Base-by-base conservation (phyloP, 2,329 filamentous ascomycete species). In the Pyrenophora seminiperda region DNA sequence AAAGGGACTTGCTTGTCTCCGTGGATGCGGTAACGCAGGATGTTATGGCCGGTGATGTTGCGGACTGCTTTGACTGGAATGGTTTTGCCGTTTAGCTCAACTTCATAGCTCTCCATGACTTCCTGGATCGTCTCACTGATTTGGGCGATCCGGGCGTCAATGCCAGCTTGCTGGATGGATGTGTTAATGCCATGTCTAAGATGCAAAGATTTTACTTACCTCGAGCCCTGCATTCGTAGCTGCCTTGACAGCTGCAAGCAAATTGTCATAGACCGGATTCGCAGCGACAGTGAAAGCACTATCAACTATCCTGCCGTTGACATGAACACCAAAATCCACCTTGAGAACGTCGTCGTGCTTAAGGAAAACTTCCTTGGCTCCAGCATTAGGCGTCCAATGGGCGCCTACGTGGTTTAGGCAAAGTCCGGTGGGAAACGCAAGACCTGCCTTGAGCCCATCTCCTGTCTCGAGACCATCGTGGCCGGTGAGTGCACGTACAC, bases 1-100 rank as follows among this genome's bases (percentile, higher is more conserved):
- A 96, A 96, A 0, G 93, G 92, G 38, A 97, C 90, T 67, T 89
- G 91, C 80, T 96, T 97, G 65, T 84, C 88, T 52, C 92, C 91
- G 75, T 97, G 93, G 64, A 97, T 97, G 70, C 86, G 86, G 79
- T 92, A 94, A 56, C 86, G 92, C 51, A 90, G 79, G 68, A 97
- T 97, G 60, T 90, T 92, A 77, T 97, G 93, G n/a, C 91, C 91
- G 62, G 88, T 92, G 52, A 96, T 81, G 76, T 92, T 94, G 53
- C 88, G 86, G 67, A 96, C 91, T 51, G 86, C 80, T 79, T 93
- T 94, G 72, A 95, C 80, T 1, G 88, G 90, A 65, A 89, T 84
- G 3, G 84, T 90, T 29, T 83, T 87, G 50, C 89, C 88, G 67
- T 87, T 83, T 50, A 95, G 81, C 68, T 91, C 88, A 39, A 93